A percentile compares a stretch with the other conserved stretches of the same genome.
phyloP scores from a whole-genome alignment of 768 basidiomycete species.

The Agrocybe chaxingu region DNA sequence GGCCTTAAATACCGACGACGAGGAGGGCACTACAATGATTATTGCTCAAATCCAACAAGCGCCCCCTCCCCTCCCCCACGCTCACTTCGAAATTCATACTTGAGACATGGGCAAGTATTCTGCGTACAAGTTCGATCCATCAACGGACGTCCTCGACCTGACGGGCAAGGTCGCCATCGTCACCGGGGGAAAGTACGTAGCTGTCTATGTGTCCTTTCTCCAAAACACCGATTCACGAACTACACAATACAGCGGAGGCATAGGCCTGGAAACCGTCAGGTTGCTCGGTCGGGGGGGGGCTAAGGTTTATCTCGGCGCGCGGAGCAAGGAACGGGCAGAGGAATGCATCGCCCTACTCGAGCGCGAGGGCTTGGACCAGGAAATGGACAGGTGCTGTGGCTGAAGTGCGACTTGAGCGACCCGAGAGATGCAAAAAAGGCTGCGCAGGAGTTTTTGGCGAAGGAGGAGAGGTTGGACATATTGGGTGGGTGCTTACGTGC shows the following conservation, averaged over 20 bases:
- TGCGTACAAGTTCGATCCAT: too few species aligned
- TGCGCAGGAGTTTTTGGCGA: constrained; percentile 33
- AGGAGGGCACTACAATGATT: too few species aligned
- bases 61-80: too few species aligned
- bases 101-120: too few species aligned
- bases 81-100: too few species aligned
- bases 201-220: not conserved
- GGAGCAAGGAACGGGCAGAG: constrained; percentile 16
- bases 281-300: constrained; percentile 39
- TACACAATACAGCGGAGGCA: constrained; percentile 22
- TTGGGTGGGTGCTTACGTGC: constrained; percentile 26
- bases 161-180: constrained; percentile 44
- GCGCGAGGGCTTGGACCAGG: constrained; percentile 21
- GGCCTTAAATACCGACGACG: too few species aligned
- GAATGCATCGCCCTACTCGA: constrained; percentile 25
- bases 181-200: constrained; percentile 45
- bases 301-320: constrained; percentile 24
- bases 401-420: constrained; percentile 37
- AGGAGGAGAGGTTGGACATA: constrained; percentile 41
- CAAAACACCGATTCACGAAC: not conserved
- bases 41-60: too few species aligned
- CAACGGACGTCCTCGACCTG: constrained; percentile 40
- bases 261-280: constrained; percentile 35
- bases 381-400: constrained; percentile 30
- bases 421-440: constrained; percentile 28